phyloP scores from a whole-genome alignment of 192 early-diverging fungal genomes.

The Dissophora globulifera region DNA sequence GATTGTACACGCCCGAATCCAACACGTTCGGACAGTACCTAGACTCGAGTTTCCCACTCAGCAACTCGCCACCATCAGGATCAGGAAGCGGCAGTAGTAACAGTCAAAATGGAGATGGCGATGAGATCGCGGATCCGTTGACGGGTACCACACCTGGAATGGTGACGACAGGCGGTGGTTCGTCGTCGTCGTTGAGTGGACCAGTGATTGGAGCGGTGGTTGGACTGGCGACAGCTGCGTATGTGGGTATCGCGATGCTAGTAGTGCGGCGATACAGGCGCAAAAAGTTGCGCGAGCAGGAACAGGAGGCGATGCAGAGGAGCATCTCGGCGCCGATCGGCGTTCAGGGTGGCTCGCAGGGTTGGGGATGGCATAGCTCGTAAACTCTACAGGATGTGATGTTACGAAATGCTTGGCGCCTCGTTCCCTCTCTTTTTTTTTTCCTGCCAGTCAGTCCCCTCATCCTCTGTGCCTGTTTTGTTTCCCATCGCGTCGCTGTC shows the following conservation, averaged over 20 bases:
- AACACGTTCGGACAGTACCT: conserved; percentile 38
- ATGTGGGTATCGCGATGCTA: conserved; percentile 37
- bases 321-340: conserved; percentile 13
- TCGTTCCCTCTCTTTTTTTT: too few species aligned
- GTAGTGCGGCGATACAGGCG: conserved; percentile 9
- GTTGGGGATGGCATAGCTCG: conserved; percentile 33
- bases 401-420: too few species aligned
- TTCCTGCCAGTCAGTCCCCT: too few species aligned
- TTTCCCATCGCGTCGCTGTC: too few species aligned
- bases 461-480: too few species aligned
- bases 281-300: conserved; percentile 9
- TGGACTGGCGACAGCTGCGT: conserved; percentile 24
- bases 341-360: conserved; percentile 12
- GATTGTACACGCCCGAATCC: conserved; percentile 1
- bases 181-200: conserved; percentile 1
- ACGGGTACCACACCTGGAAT: conserved; percentile 4
- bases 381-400: too few species aligned
- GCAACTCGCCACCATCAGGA: conserved; percentile 9
- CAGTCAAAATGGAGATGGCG: not conserved
- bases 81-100: not conserved
- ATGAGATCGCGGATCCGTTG: not conserved
- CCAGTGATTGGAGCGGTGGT: conserved; percentile 18
- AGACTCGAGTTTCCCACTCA: conserved; percentile 19
- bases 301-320: conserved; percentile 1
- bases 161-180: not conserved